Evolutionary conservation across 164 flowering plant genomes (phyloP).

Genomic region (Hamamelis virginiana): DNA sequence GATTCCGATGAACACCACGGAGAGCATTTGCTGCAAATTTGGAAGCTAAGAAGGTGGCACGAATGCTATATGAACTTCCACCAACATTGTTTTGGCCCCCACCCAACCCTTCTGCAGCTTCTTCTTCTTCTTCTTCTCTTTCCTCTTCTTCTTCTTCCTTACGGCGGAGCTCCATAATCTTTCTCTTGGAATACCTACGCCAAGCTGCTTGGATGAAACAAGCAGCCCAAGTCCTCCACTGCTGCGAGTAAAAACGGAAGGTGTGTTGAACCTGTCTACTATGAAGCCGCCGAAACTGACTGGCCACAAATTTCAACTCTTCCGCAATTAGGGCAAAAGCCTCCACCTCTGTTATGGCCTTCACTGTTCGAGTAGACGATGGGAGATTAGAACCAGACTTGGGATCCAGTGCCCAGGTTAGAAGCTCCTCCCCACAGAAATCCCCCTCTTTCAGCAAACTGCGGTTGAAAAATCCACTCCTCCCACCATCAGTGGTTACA

Average conservation of each 20-base stretch:
- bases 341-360: constrained; percentile 86
- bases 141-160: constrained; percentile 71
- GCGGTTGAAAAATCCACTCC: constrained; percentile 91
- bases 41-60: constrained; percentile 80
- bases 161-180: constrained; percentile 57
- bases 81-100: constrained; percentile 19
- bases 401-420: constrained; percentile 98
- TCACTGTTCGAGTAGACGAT: constrained; percentile 90
- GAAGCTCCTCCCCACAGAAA: constrained; percentile 96
- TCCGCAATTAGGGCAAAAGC: constrained; percentile 91
- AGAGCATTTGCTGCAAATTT: constrained; percentile 88
- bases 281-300: constrained; percentile 95
- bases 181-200: constrained; percentile 85
- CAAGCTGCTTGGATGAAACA: constrained; percentile 98
- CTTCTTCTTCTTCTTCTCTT: constrained; percentile 17
- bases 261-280: constrained; percentile 97
- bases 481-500: constrained; percentile 94
- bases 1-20: constrained; percentile 72
- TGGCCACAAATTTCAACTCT: constrained; percentile 90
- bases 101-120: constrained; percentile 19
- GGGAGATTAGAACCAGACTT: constrained; percentile 84
- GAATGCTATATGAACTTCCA: constrained; percentile 64
- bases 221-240: constrained; percentile 99
- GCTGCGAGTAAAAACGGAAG: constrained; percentile 95
- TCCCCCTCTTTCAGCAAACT: constrained; percentile 84